Percentiles rank a stretch among this genome's conserved stretches.
phyloP scores from a whole-genome alignment of 352 stramenopile genomes.

The Phytophthora parvispora region DNA sequence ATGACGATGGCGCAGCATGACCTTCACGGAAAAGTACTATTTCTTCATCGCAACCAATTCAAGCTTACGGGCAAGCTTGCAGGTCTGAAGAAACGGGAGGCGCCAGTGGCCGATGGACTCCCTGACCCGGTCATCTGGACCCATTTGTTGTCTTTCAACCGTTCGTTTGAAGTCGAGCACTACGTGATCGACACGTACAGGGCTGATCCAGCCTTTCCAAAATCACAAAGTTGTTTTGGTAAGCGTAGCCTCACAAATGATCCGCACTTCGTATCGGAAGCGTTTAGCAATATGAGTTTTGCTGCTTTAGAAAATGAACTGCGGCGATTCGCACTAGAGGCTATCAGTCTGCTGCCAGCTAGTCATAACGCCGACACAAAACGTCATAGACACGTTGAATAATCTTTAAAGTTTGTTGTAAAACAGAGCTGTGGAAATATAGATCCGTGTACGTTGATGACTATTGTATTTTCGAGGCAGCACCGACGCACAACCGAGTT shows the following conservation, averaged over 20 bases:
- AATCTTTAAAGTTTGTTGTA: not conserved
- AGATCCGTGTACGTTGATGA: too few relatives aligned
- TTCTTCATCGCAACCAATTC: slow-evolving; percentile 59
- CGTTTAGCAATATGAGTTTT: slow-evolving; percentile 33
- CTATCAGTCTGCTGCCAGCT: slow-evolving; percentile 18
- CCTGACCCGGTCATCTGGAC: slow-evolving; percentile 67
- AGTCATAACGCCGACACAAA: slow-evolving; percentile 25
- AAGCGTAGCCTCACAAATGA: slow-evolving; percentile 32
- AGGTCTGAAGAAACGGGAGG: slow-evolving; percentile 20
- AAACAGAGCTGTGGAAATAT: too few relatives aligned
- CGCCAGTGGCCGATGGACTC: slow-evolving; percentile 25
- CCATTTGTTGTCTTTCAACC: slow-evolving; percentile 71
- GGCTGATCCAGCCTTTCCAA: slow-evolving; percentile 38
- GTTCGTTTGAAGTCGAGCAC: slow-evolving; percentile 32
- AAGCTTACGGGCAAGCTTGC: slow-evolving; percentile 47
- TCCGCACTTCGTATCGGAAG: slow-evolving; percentile 35
- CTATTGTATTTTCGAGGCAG: too few relatives aligned
- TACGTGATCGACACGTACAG: slow-evolving; percentile 68
- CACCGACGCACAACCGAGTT: too few relatives aligned
- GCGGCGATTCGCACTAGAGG: slow-evolving; percentile 37
- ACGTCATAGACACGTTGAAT: slow-evolving; percentile 15
- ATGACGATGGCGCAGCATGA: slow-evolving; percentile 62
- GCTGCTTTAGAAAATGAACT: slow-evolving; percentile 36
- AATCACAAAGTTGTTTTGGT: slow-evolving; percentile 68
- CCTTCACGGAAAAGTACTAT: slow-evolving; percentile 41